Conservation (phyloP, 208 protist species). For the Lotmaria passim region DNA sequence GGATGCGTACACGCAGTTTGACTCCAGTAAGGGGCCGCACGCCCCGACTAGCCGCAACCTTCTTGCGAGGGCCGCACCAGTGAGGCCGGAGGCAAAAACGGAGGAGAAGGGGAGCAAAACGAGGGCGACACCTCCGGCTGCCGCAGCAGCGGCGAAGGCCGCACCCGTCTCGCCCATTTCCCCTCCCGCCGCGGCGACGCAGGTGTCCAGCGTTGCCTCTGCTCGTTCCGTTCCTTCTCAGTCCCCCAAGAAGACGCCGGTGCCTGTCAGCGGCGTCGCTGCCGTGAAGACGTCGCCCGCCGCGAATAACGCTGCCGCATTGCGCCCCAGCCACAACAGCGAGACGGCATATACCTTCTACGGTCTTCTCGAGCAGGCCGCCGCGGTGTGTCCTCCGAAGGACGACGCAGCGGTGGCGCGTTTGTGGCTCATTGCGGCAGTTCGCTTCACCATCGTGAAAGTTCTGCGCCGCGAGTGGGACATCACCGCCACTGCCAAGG, state of each 20-base stretch:
- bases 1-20: not conserved
- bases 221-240: slow-evolving; percentile 4
- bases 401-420: slow-evolving; percentile 25
- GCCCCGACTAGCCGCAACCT: not conserved
- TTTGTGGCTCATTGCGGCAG: slow-evolving; percentile 34
- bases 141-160: not conserved
- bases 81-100: not conserved
- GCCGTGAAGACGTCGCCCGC: slow-evolving; percentile 5
- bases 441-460: slow-evolving; percentile 44
- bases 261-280: not conserved
- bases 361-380: slow-evolving; percentile 18
- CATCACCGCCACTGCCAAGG: slow-evolving; percentile 9
- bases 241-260: slow-evolving; percentile 1
- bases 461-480: slow-evolving; percentile 37
- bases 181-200: not conserved
- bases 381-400: not conserved
- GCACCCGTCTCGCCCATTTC: not conserved
- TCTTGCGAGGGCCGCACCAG: not conserved
- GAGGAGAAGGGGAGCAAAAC: no score
- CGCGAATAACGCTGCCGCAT: not conserved
- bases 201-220: not conserved
- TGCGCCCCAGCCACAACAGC: not conserved
- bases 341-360: slow-evolving; percentile 28
- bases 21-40: not conserved
- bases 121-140: no score